Conservation (phyloP, 2,329 filamentous ascomycete genomes). For the Aspergillus unguis region DNA sequence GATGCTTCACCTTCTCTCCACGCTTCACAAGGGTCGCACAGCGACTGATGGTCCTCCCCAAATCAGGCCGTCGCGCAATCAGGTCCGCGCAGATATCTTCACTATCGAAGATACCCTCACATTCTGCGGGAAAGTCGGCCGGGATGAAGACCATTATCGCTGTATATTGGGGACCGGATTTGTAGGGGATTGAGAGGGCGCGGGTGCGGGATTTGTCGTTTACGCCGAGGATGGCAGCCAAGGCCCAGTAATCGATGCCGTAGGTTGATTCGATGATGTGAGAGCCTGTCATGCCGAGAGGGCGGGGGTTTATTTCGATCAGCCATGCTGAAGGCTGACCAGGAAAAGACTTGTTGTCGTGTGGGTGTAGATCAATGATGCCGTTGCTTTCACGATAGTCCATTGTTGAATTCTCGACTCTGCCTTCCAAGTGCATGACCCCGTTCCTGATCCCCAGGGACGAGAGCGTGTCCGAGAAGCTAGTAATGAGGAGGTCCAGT, state of each 20-base stretch:
- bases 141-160: constrained; percentile 8
- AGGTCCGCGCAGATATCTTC: constrained; percentile 2
- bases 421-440: constrained; percentile 9
- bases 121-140: neutral
- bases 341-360: neutral
- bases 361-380: neutral
- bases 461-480: no score
- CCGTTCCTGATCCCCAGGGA: constrained; percentile 1
- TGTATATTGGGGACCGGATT: constrained; percentile 3
- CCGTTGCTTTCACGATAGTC: neutral
- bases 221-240: neutral
- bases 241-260: constrained; percentile 11
- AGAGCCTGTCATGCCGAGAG: neutral
- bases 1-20: no score
- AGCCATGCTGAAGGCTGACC: neutral
- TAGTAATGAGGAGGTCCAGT: neutral
- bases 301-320: constrained; percentile 11
- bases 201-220: neutral
- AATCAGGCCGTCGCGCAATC: neutral
- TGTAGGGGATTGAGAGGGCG: neutral
- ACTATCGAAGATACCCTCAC: neutral
- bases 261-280: neutral
- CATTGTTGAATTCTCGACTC: constrained; percentile 3
- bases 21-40: no score
- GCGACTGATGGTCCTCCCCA: neutral